Evolutionary conservation across 192 early-diverging fungal genomes (phyloP).

Genomic region (Coemansia biformis): DNA sequence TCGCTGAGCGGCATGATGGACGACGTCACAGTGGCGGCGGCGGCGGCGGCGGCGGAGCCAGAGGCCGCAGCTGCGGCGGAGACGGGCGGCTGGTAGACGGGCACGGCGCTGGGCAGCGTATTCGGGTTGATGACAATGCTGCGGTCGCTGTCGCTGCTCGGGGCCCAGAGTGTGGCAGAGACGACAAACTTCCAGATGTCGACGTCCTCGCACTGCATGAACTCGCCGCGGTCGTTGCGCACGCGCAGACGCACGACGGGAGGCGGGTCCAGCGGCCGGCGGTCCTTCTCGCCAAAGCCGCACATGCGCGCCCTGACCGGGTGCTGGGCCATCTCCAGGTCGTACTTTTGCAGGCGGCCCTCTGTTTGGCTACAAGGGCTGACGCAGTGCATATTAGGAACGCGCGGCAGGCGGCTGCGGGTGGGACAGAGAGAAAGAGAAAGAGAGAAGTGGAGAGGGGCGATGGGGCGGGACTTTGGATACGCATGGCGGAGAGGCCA

Average conservation of each 20-base stretch:
- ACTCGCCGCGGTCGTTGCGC: conserved; percentile 49
- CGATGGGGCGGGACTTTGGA: conserved; percentile 1
- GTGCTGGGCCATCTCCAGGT: conserved; percentile 63
- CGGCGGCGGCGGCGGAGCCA: neutral
- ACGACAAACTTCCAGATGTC: conserved; percentile 44
- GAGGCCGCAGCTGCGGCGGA: neutral
- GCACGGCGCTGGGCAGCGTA: conserved; percentile 36
- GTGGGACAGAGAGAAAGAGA: neutral
- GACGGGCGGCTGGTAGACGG: conserved; percentile 27
- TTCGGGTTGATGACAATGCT: conserved; percentile 49
- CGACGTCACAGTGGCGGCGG: conserved; percentile 5
- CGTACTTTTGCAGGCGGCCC: conserved; percentile 51
- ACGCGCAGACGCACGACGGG: conserved; percentile 61
- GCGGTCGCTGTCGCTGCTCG: conserved; percentile 32
- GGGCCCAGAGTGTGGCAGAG: conserved; percentile 44
- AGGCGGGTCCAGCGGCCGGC: conserved; percentile 64
- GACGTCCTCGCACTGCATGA: conserved; percentile 55
- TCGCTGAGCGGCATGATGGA: conserved; percentile 45
- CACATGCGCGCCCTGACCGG: conserved; percentile 71
- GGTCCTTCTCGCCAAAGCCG: conserved; percentile 74
- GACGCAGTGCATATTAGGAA: neutral
- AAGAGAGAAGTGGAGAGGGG: conserved; percentile 2
- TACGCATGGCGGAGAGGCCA: no score
- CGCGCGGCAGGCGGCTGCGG: no score
- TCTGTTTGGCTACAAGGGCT: conserved; percentile 22